Conservation (phyloP, 768 basidiomycete species). For the Myochromella boudieri region DNA sequence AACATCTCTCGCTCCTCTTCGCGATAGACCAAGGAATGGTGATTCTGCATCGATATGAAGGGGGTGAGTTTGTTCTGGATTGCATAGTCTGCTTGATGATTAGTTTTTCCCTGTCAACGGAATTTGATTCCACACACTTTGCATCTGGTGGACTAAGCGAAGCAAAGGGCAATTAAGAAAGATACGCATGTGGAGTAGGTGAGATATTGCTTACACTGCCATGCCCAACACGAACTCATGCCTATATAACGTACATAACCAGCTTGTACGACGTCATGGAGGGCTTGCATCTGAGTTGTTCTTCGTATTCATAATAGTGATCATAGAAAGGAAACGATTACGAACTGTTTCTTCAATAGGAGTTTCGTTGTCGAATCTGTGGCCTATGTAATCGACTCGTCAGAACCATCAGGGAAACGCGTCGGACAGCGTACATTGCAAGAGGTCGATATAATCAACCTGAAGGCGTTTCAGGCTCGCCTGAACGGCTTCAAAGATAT, state of each 20-base stretch:
- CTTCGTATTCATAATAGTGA: background rate
- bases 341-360: conserved; percentile 55
- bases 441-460: conserved; percentile 56
- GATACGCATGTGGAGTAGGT: background rate
- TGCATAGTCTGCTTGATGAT: too few relatives aligned
- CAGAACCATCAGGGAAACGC: background rate
- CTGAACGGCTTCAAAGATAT: conserved; percentile 59
- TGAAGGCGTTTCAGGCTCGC: conserved; percentile 40
- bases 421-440: conserved; percentile 37
- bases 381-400: conserved; percentile 31
- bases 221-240: conserved; percentile 55
- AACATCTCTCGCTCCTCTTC: conserved; percentile 70
- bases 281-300: conserved; percentile 55
- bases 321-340: background rate
- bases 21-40: conserved; percentile 57
- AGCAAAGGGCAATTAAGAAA: background rate
- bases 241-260: conserved; percentile 63
- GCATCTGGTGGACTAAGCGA: conserved; percentile 61
- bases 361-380: conserved; percentile 55
- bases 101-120: too few relatives aligned
- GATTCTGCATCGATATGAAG: conserved; percentile 73
- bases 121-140: conserved; percentile 35
- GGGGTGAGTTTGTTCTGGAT: conserved; percentile 55
- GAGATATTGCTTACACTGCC: conserved; percentile 42
- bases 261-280: conserved; percentile 63